These are phyloP conservation scores for Mucor plumbeus DNA, from an alignment of 371 early-diverging fungal species.

Conservation along the genomic window DNA sequence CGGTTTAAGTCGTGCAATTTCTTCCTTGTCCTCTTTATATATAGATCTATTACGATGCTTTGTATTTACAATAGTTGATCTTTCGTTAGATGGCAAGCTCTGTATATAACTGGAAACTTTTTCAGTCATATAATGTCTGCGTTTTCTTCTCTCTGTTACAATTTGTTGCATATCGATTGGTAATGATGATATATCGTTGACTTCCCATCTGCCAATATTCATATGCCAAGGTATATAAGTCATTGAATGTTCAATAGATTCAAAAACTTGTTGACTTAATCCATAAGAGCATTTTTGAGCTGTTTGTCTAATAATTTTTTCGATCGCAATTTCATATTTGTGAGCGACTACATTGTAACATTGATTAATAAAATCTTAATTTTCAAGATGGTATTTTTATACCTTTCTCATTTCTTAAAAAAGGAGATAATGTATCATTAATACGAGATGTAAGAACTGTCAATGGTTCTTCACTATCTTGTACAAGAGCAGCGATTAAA, in stretches of 20 bases:
- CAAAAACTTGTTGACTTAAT: slow-evolving; percentile 18
- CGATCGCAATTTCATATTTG: slow-evolving; percentile 35
- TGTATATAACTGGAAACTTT: slow-evolving; percentile 15
- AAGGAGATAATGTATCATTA: slow-evolving; percentile 47
- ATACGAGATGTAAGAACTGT: slow-evolving; percentile 32
- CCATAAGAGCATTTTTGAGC: slow-evolving; percentile 41
- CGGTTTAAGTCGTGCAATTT: not conserved
- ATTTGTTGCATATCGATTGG: slow-evolving; percentile 39
- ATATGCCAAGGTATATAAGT: slow-evolving; percentile 42
- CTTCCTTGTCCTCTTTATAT: slow-evolving; percentile 12
- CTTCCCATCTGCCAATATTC: slow-evolving; percentile 64
- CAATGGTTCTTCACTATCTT: slow-evolving; percentile 51
- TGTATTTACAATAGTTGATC: slow-evolving; percentile 16
- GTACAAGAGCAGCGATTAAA: slow-evolving; percentile 39
- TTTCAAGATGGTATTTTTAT: not conserved
- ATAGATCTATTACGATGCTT: slow-evolving; percentile 15
- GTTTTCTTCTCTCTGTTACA: slow-evolving; percentile 30
- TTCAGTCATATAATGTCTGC: slow-evolving; percentile 31
- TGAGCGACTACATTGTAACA: slow-evolving; percentile 24
- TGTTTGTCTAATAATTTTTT: slow-evolving; percentile 27
- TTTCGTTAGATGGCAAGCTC: slow-evolving; percentile 10
- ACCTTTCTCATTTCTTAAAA: slow-evolving; percentile 43
- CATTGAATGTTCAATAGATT: slow-evolving; percentile 22
- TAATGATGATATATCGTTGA: slow-evolving; percentile 44
- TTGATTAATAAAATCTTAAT: too few species aligned